phyloP scores from a whole-genome alignment of 768 basidiomycete genomes.

The Suillus lakei region DNA sequence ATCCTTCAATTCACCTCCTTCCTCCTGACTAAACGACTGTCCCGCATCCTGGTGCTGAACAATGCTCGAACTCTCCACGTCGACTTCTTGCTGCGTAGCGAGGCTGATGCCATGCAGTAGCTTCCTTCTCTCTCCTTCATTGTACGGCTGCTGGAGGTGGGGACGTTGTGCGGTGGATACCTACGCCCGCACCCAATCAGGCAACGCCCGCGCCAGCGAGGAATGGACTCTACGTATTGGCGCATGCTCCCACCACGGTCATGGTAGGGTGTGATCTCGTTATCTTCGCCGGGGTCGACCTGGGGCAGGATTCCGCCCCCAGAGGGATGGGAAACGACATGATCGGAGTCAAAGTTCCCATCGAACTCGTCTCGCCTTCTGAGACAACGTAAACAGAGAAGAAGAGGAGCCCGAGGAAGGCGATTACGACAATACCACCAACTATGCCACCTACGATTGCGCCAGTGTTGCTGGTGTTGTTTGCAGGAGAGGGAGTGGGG shows the following conservation, averaged over 20 bases:
- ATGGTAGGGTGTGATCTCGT: slow-evolving; percentile 29
- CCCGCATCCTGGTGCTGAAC: too few relatives aligned
- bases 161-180: slow-evolving; percentile 1
- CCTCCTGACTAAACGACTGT: too few relatives aligned
- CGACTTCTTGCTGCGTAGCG: too few relatives aligned
- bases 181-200: background rate
- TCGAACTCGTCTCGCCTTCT: slow-evolving; percentile 46
- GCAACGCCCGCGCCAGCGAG: too few relatives aligned
- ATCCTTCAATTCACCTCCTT: too few relatives aligned
- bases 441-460: slow-evolving; percentile 58
- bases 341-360: slow-evolving; percentile 55
- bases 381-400: slow-evolving; percentile 34
- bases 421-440: slow-evolving; percentile 45
- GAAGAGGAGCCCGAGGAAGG: slow-evolving; percentile 31
- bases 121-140: too few relatives aligned
- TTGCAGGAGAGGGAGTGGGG: background rate
- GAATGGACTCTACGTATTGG: slow-evolving; percentile 24
- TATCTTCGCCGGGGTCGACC: slow-evolving; percentile 36
- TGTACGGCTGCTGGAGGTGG: slow-evolving; percentile 12
- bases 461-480: slow-evolving; percentile 25
- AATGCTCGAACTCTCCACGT: too few relatives aligned
- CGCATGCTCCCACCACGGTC: slow-evolving; percentile 26
- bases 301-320: slow-evolving; percentile 32
- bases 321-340: slow-evolving; percentile 35
- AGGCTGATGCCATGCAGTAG: too few relatives aligned